Conservation (phyloP, 2,329 filamentous ascomycete species). For the Sporothrix sp. region DNA sequence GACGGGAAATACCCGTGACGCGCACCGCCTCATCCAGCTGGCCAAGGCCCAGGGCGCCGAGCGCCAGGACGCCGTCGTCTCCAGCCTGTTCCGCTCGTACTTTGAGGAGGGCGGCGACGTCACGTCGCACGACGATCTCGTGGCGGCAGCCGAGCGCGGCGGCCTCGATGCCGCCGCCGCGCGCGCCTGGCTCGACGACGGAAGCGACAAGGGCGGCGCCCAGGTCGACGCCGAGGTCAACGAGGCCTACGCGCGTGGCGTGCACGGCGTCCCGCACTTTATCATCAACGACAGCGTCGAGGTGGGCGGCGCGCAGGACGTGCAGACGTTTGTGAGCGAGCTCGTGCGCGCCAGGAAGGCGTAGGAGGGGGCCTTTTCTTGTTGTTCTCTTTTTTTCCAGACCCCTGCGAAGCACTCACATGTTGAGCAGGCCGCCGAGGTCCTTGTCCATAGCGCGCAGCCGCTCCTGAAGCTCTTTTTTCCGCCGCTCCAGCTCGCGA, state of each 20-base stretch:
- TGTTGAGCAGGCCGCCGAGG: slow-evolving; percentile 42
- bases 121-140: slow-evolving; percentile 44
- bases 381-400: neutral
- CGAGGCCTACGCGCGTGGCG: slow-evolving; percentile 38
- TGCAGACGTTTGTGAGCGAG: slow-evolving; percentile 53
- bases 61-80: slow-evolving; percentile 38
- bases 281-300: slow-evolving; percentile 59
- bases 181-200: slow-evolving; percentile 42
- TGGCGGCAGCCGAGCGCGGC: slow-evolving; percentile 41
- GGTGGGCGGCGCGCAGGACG: slow-evolving; percentile 63
- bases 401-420: slow-evolving; percentile 30
- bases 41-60: slow-evolving; percentile 36
- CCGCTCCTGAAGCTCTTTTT: slow-evolving; percentile 44
- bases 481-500: slow-evolving; percentile 45
- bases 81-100: slow-evolving; percentile 55
- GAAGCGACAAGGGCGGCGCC: slow-evolving; percentile 42
- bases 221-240: slow-evolving; percentile 49
- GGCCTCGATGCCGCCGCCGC: slow-evolving; percentile 45
- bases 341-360: slow-evolving; percentile 43
- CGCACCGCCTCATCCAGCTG: slow-evolving; percentile 66
- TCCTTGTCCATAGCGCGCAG: slow-evolving; percentile 47
- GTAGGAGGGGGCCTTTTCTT: neutral
- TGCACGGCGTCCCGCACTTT: slow-evolving; percentile 67
- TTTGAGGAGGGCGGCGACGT: slow-evolving; percentile 58
- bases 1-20: slow-evolving; percentile 68